phyloP scores from a whole-genome alignment of 2,329 filamentous ascomycete species.

The Cryphonectria japonica region DNA sequence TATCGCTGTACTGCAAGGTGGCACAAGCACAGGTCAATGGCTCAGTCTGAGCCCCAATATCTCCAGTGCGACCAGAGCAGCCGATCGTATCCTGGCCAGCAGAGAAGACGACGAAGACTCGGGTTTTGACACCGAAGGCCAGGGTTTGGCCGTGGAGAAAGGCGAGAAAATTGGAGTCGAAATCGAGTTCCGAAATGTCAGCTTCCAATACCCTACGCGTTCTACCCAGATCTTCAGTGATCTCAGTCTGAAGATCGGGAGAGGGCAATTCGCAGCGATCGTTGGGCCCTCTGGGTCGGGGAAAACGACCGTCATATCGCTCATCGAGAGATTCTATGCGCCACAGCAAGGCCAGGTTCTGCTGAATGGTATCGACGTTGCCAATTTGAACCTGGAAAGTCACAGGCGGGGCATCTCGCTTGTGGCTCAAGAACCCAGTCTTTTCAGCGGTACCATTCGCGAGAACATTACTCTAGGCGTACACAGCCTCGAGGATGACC shows the following conservation, averaged over 20 bases:
- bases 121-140: constrained; percentile 38
- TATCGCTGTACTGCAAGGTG: constrained; percentile 40
- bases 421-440: constrained; percentile 62
- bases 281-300: constrained; percentile 39
- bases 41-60: constrained; percentile 40
- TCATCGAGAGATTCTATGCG: constrained; percentile 49
- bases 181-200: constrained; percentile 21
- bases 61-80: constrained; percentile 39
- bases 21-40: constrained; percentile 40
- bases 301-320: constrained; percentile 50
- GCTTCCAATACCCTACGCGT: constrained; percentile 25
- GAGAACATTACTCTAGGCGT: constrained; percentile 40
- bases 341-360: constrained; percentile 55
- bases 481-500: constrained; percentile 23
- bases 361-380: constrained; percentile 61
- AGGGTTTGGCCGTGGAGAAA: constrained; percentile 24
- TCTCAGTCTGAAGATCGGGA: constrained; percentile 17
- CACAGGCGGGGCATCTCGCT: constrained; percentile 51
- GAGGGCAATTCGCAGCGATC: constrained; percentile 37
- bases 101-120: constrained; percentile 15
- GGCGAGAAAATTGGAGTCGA: constrained; percentile 33
- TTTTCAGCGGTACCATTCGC: constrained; percentile 55
- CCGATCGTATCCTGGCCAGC: constrained; percentile 35
- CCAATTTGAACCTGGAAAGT: constrained; percentile 54
- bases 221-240: constrained; percentile 13